Conservation (phyloP, 164 flowering plant genomes). For the Amborella trichopoda region DNA sequence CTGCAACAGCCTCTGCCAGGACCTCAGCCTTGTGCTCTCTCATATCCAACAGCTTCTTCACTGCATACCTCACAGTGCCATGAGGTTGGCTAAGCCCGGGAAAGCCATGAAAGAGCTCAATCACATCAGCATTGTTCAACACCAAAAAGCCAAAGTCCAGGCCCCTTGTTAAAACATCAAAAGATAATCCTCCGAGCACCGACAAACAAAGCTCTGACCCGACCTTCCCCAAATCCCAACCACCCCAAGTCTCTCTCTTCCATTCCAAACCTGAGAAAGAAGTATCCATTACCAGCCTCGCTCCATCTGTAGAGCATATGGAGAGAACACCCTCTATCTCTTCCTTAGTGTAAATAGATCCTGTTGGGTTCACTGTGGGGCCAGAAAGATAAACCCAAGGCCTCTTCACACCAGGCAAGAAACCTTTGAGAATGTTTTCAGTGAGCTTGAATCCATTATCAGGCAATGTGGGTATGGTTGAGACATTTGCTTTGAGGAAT, state of each 20-base stretch:
- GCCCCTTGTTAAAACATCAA: slow-evolving; percentile 68
- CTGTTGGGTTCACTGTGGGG: slow-evolving; percentile 84
- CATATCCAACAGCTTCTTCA: slow-evolving; percentile 59
- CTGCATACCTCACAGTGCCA: slow-evolving; percentile 60
- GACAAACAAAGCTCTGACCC: slow-evolving; percentile 43
- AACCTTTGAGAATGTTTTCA: slow-evolving; percentile 28
- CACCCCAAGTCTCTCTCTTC: slow-evolving; percentile 25
- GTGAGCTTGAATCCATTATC: slow-evolving; percentile 68
- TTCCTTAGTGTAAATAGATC: slow-evolving; percentile 55
- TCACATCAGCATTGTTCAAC: slow-evolving; percentile 37
- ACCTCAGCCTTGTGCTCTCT: slow-evolving; percentile 34
- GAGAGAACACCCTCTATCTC: slow-evolving; percentile 52
- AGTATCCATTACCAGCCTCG: slow-evolving; percentile 74
- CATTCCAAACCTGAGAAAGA: slow-evolving; percentile 85
- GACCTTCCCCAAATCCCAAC: slow-evolving; percentile 56
- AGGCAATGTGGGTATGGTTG: slow-evolving; percentile 34
- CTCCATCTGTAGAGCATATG: slow-evolving; percentile 63
- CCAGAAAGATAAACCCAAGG: slow-evolving; percentile 92
- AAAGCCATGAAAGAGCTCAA: slow-evolving; percentile 49
- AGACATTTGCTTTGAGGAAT: slow-evolving; percentile 60
- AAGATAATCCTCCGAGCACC: slow-evolving; percentile 71
- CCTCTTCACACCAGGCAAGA: slow-evolving; percentile 36
- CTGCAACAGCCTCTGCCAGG: slow-evolving; percentile 31
- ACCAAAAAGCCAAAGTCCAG: slow-evolving; percentile 67
- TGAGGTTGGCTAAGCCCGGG: slow-evolving; percentile 84